These are phyloP conservation scores for Chaetomium sp. DNA, from an alignment of 2,329 filamentous ascomycete species.

Conservation along the genomic window DNA sequence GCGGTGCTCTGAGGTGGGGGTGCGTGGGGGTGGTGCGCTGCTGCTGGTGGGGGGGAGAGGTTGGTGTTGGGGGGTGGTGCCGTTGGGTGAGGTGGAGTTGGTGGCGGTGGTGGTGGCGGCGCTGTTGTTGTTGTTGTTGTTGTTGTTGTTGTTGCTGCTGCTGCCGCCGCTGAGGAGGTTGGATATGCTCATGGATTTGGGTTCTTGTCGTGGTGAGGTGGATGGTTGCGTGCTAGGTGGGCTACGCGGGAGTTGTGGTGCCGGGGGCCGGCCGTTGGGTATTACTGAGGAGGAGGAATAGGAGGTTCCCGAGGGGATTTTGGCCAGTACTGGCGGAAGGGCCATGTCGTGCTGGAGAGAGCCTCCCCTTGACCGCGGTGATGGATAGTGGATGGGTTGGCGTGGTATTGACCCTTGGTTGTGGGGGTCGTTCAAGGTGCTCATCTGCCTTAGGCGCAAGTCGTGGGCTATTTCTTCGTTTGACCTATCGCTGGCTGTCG, in stretches of 20 bases:
- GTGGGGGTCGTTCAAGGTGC: constrained; percentile 29
- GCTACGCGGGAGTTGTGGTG: constrained; percentile 31
- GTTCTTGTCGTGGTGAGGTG: constrained; percentile 35
- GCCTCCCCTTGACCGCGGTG: constrained; percentile 30
- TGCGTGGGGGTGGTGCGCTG: constrained; percentile 5
- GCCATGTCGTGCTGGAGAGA: constrained; percentile 30
- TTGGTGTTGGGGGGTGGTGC: not conserved
- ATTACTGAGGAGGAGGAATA: constrained; percentile 22
- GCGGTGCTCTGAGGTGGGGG: constrained; percentile 40
- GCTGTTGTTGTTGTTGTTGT: constrained; percentile 4
- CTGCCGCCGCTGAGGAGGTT: constrained; percentile 35
- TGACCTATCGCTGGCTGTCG: constrained; percentile 37
- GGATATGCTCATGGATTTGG: constrained; percentile 40
- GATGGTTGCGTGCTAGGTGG: constrained; percentile 33
- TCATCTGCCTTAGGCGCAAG: constrained; percentile 32
- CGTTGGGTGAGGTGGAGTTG: constrained; percentile 8
- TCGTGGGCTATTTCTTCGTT: constrained; percentile 35
- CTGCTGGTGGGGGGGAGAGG: constrained; percentile 4
- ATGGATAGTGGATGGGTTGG: constrained; percentile 30
- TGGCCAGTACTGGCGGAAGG: constrained; percentile 20
- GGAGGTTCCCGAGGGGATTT: constrained; percentile 16
- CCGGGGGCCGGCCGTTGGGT: constrained; percentile 24
- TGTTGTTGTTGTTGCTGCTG: constrained; percentile 1
- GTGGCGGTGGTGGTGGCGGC: constrained; percentile 9
- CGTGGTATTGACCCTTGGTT: constrained; percentile 30